These are phyloP conservation scores for Picea glauca DNA, from an alignment of 75 land plant genomes.

Conservation along the genomic window DNA sequence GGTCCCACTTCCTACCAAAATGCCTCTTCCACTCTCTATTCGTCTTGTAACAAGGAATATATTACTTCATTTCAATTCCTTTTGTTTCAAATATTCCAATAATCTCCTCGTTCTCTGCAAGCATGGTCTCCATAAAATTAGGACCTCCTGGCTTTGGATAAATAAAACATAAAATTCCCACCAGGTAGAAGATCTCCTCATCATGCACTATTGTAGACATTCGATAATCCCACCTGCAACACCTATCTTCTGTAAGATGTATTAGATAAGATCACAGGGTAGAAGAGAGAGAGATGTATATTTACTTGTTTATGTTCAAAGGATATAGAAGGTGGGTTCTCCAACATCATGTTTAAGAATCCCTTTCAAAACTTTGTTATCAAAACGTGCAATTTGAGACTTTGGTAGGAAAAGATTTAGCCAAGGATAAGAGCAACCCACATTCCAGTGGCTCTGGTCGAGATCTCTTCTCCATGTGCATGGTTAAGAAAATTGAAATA, in stretches of 20 bases:
- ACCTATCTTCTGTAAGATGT: background rate
- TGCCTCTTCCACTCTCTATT: conserved; percentile 36
- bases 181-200: conserved; percentile 47
- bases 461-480: conserved; percentile 52
- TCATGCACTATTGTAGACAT: conserved; percentile 47
- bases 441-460: conserved; percentile 37
- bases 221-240: conserved; percentile 63
- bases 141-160: background rate
- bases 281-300: background rate
- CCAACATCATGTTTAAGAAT: conserved; percentile 57
- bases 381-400: conserved; percentile 44
- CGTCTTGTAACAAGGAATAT: conserved; percentile 27
- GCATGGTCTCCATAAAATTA: background rate
- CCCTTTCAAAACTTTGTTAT: conserved; percentile 40
- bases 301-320: conserved; percentile 56
- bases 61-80: conserved; percentile 27
- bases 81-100: conserved; percentile 18
- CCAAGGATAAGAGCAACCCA: conserved; percentile 87
- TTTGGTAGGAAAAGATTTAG: conserved; percentile 56
- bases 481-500: conserved; percentile 62
- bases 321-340: conserved; percentile 70
- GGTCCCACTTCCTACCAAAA: conserved; percentile 29
- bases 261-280: too few relatives aligned
- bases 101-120: conserved; percentile 36
- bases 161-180: conserved; percentile 30